A percentile compares a stretch with the other conserved stretches of the same genome.
These are phyloP conservation scores for Cladosporium sp. DNA, from an alignment of 2,329 filamentous ascomycete species.

Conservation along the genomic window DNA sequence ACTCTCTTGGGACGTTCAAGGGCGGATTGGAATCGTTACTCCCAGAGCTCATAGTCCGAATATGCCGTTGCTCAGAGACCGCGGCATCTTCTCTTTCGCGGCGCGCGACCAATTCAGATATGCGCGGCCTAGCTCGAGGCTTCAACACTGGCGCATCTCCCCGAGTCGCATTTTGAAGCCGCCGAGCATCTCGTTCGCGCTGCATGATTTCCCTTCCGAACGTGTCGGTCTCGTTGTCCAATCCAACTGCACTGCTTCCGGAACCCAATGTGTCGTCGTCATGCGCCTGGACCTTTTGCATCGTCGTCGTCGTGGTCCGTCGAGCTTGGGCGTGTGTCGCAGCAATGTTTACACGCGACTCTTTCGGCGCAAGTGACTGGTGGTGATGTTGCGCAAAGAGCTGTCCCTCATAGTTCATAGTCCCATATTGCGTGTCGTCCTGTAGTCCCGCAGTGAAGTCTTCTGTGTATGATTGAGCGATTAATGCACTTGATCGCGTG, in stretches of 20 bases:
- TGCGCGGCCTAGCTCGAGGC: constrained; percentile 39
- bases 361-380: background rate
- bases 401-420: constrained; percentile 14
- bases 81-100: constrained; percentile 28
- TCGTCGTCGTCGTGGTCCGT: constrained; percentile 9
- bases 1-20: constrained; percentile 46
- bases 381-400: constrained; percentile 7
- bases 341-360: background rate
- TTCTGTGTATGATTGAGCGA: background rate
- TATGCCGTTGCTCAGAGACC: constrained; percentile 10
- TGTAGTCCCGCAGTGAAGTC: background rate
- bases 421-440: background rate
- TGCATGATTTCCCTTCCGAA: constrained; percentile 49
- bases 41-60: constrained; percentile 30
- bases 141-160: constrained; percentile 16
- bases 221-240: constrained; percentile 47
- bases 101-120: constrained; percentile 13
- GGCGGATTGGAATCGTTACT: constrained; percentile 46
- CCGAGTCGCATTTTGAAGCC: constrained; percentile 39
- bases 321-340: background rate
- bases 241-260: constrained; percentile 31
- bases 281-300: constrained; percentile 30
- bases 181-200: constrained; percentile 44
- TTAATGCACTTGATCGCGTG: background rate
- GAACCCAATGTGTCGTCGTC: constrained; percentile 25